Evolutionary conservation across 2,329 filamentous ascomycete species (phyloP), one percentile per base, ranked within the genome.

Genomic region (Tetracladium maxilliforme): DNA sequence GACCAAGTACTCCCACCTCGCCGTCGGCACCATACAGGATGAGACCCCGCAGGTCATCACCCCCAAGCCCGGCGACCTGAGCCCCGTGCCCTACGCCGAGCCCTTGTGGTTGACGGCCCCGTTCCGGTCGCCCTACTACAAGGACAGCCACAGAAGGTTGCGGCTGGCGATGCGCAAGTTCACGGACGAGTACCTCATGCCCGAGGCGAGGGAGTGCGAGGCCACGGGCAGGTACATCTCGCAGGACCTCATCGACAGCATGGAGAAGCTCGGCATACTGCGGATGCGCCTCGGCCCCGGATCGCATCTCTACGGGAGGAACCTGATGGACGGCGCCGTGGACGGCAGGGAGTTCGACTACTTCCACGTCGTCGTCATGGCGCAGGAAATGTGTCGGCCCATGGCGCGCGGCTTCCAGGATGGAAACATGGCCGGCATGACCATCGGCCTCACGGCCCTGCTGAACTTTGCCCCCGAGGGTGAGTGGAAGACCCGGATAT

Each of bases 351-450:
- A 86, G 33, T 92, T 86, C 39, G 81, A 92, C 48, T 86, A 84
- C 50, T 81, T 92, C 51, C 81, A 90, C 48, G 82, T 90, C 45
- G 47, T 90, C 45, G 69, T 92, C 35, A 58, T 79, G 26, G 56
- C 61, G 7, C 82, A 92, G 51, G 83, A 92, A 51, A 53, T 80
- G 36, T 61, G 65, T 2, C 64, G 83, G 16, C 58, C 68, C 6
- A 81, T 77, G 46, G 72, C 77, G 15, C 58, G 80, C 39, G 83
- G 82, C 2, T 92, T 90, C 52, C 73, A 82, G 47, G 83, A 92
- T 45, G 83, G 81, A 4, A 86, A 83, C 51, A 70, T 92, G 67
- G 76, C 80, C 3, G 82, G 83, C 26, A 83, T 92, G 78, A 73
- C 74, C 15, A 92, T 92, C 36, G 72, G 72, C 19, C 54, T 92